A percentile compares a stretch with the other conserved stretches of the same genome.
Evolutionary conservation across 1,139 yeast genomes (phyloP).

Genomic region (Saccharomyces uvarum): DNA sequence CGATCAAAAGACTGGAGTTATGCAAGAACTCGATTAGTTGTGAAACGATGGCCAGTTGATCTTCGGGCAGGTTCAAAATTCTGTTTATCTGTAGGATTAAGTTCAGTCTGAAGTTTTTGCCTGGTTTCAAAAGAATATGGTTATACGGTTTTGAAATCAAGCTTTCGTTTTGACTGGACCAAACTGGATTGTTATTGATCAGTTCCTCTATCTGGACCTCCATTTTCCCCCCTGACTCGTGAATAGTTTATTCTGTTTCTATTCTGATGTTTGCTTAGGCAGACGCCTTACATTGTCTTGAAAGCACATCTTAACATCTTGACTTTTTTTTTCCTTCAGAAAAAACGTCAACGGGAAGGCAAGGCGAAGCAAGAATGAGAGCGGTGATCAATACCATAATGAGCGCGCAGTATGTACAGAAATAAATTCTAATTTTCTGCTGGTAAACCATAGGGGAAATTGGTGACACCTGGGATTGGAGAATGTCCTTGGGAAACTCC

Average conservation of each 20-base stretch:
- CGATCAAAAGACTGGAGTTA: conserved; percentile 61
- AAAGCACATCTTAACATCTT: not conserved
- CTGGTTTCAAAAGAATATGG: conserved; percentile 44
- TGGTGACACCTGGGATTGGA: not conserved
- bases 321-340: not conserved
- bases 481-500: no score
- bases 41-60: conserved; percentile 34
- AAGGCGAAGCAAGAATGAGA: not conserved
- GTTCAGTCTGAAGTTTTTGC: conserved; percentile 48
- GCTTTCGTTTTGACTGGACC: conserved; percentile 19
- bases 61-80: conserved; percentile 37
- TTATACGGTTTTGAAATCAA: conserved; percentile 38
- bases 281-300: not conserved
- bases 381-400: not conserved
- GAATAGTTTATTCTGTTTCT: not conserved
- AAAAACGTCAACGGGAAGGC: not conserved
- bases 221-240: not conserved
- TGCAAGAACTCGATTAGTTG: conserved; percentile 51
- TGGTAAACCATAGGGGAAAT: not conserved
- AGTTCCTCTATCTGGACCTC: conserved; percentile 12
- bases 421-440: not conserved
- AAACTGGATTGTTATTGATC: conserved; percentile 14
- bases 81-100: conserved; percentile 46
- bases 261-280: not conserved
- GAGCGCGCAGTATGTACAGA: not conserved